Base-by-base conservation (phyloP, 139 green algal genomes). In the Closterium sp. region DNA sequence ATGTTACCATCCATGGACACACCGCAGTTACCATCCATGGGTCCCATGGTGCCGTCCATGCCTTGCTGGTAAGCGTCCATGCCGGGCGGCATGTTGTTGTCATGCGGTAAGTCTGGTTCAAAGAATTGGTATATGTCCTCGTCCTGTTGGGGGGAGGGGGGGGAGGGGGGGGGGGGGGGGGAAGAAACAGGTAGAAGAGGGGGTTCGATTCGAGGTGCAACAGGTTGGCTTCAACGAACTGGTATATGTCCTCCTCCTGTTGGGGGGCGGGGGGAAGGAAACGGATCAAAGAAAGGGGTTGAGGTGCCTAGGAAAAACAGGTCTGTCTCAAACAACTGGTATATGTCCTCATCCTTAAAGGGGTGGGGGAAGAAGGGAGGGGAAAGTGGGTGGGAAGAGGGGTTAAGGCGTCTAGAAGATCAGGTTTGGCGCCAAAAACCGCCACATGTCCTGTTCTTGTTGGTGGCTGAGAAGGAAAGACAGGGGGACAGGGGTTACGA, bases 121-220 rank as follows among this genome's bases (percentile, higher is more conserved):
- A 94, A 94, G 90, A 94, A 94, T 24, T 42, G 31, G 50, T 89
- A 94, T 84, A 94, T 86, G 34, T 94, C 92, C 84, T 94, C 92
- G 87, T 94, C 92, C 92, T 94, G 92, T 34, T 94, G 34, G 2
- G 2, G 34, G 7, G 5, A 2, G 19, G 2, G 17, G 32, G 34
- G 34, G 34, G 9, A 6, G 9, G 6, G 34, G 9, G 34, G 34
- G 34, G 34, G 6, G 34, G 9, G 34, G 9, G 34, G 34, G 9
- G 9, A 6, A 6, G 34, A 42, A 6, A 6, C 6, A 42, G 86
- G 84, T 3, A 28, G n/a, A 9, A 21, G 10, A 28, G 84, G 34
- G 1, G 34, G 34, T 42, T 42, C 34, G 1, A 42, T 42, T n/a
- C n/a, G n/a, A n/a, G n/a, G n/a, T n/a, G n/a, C n/a, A n/a, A n/a